phyloP scores from a whole-genome alignment of 1,284 basidiomycete species.

The Trichosporon coremiiforme region DNA sequence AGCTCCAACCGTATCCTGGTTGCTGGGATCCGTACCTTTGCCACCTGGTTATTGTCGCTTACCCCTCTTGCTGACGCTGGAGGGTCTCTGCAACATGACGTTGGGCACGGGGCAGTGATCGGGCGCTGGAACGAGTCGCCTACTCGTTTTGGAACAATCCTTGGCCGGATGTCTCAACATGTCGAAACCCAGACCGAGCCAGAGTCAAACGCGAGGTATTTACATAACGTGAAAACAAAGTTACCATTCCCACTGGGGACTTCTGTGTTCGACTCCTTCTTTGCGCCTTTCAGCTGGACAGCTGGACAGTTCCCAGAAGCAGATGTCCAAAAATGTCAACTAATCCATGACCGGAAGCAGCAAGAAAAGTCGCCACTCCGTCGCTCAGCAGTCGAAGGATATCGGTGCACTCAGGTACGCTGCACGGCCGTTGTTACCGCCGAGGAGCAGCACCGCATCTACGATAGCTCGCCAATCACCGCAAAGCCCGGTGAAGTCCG shows the following conservation, averaged over 20 bases:
- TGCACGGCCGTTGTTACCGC: too few relatives aligned
- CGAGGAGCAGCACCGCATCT: too few relatives aligned
- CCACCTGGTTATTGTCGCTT: too few relatives aligned
- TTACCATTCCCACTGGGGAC: not conserved
- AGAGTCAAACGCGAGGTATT: constrained; percentile 3
- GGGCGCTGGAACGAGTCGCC: not conserved
- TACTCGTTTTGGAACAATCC: constrained; percentile 1
- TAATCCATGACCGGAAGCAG: not conserved
- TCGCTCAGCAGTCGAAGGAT: not conserved
- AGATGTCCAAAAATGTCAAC: not conserved
- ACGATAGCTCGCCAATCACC: too few relatives aligned
- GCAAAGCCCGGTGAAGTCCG: too few relatives aligned
- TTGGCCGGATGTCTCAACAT: not conserved
- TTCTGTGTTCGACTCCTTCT: not conserved
- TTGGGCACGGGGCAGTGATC: too few relatives aligned
- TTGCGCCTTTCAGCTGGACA: not conserved
- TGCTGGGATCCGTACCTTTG: not conserved
- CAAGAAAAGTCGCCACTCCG: not conserved
- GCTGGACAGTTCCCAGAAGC: not conserved
- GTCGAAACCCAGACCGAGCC: not conserved
- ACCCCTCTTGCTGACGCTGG: too few relatives aligned
- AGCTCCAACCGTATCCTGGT: not conserved
- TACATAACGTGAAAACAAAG: not conserved
- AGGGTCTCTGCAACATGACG: too few relatives aligned
- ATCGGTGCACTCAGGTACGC: too few relatives aligned